A percentile compares a stretch with the other conserved stretches of the same genome.
These are phyloP conservation scores for Fusarium xylarioides DNA, from an alignment of 2,329 filamentous ascomycete species.

Conservation along the genomic window DNA sequence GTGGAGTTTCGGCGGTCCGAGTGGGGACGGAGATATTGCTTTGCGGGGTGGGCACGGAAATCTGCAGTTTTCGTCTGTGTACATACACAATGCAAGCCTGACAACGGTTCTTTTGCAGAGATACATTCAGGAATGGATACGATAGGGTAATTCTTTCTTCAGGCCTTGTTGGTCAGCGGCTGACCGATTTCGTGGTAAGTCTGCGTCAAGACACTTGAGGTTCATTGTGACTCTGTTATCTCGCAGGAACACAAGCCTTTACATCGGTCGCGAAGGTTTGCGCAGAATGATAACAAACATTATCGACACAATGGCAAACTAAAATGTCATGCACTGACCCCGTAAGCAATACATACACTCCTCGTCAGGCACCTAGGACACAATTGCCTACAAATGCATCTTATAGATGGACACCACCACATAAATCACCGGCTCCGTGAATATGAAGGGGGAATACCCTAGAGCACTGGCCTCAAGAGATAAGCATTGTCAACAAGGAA, in stretches of 20 bases:
- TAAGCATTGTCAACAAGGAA: background rate
- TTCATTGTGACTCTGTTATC: slow-evolving; percentile 5
- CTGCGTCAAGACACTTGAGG: slow-evolving; percentile 2
- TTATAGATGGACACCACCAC: background rate
- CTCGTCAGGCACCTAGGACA: background rate
- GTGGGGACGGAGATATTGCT: slow-evolving; percentile 16
- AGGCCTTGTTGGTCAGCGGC: slow-evolving; percentile 26
- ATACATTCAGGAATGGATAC: slow-evolving; percentile 5
- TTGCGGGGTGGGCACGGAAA: slow-evolving; percentile 21
- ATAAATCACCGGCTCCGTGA: background rate
- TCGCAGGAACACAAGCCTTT: background rate
- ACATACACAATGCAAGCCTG: slow-evolving; percentile 4
- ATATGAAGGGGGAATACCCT: background rate
- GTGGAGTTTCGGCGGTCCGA: slow-evolving; percentile 34
- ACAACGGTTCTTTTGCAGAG: slow-evolving; percentile 17
- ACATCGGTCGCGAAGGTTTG: background rate
- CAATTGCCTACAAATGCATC: background rate
- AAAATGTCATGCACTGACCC: background rate
- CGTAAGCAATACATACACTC: background rate
- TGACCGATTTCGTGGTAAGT: background rate
- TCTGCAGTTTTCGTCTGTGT: background rate
- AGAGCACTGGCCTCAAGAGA: background rate
- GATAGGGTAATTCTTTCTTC: slow-evolving; percentile 1
- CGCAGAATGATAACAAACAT: background rate
- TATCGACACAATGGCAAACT: background rate